Base-by-base conservation (phyloP, 2,329 filamentous ascomycete genomes). In the Pestalotiopsis sp. region DNA sequence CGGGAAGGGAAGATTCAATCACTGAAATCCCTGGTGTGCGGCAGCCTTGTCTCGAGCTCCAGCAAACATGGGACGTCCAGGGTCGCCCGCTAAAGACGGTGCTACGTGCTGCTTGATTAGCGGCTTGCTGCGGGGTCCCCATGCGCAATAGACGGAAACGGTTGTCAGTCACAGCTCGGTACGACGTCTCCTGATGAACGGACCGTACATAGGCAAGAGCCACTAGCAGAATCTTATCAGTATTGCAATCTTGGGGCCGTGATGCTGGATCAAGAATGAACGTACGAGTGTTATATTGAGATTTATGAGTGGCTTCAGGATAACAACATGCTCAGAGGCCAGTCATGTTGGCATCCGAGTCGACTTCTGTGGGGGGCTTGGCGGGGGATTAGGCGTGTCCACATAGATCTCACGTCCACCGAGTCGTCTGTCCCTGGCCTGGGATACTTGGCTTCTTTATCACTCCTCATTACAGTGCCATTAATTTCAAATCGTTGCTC, bases 11-110 rank as follows among this genome's bases (percentile, higher is more conserved):
- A 57, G 17, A 4, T 23, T 23, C 38, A 38, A 4, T 60, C 23
- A 31, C 25, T 17, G 38, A 40, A 13, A 13, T 27, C 27, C 27
- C 27, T 31, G 27, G 27, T 31, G 27, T 31, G 27, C 27, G 7
- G 56, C 52, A 59, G 65, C 65, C 52, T 66, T 65, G 63, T 65
- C 63, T 25, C 27, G 63, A 38, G 49, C 52, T 65, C 49, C n/a
- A 45, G 63, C 61, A 64, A 38, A 31, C 27, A 31, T 31, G 27
- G 27, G 27, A 31, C 27, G 27, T 31, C 20, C 45, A 52, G 45
- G 45, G 45, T n/a, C 45, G 45, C 17, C 45, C 13, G 45, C 45
- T 52, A n/a, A 31, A 17, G 3, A 52, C 45, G 40, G 12, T 45
- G 40, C 25, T 17, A 11, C 41, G 14, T 49, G 45, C 20, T n/a